Conservation (phyloP, 345 rosid species). For the Acer negundo region DNA sequence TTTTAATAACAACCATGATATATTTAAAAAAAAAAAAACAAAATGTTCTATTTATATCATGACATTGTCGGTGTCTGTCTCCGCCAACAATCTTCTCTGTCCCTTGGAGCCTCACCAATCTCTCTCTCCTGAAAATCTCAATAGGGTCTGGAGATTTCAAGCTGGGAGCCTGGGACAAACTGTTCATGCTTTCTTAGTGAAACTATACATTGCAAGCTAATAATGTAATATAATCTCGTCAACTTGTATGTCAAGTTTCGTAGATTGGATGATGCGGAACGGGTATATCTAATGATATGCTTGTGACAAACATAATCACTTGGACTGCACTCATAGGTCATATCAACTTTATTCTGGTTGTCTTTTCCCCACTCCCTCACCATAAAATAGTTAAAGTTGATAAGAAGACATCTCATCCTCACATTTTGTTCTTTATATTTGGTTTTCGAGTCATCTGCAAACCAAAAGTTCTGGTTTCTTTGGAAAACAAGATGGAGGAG, state of each 20-base stretch:
- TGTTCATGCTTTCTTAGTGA: conserved; percentile 30
- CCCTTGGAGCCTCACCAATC: conserved; percentile 7
- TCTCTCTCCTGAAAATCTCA: conserved; percentile 27
- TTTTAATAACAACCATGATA: too few relatives aligned
- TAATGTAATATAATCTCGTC: conserved; percentile 27
- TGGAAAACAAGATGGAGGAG: too few relatives aligned
- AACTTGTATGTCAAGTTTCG: conserved; percentile 18
- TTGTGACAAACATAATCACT: conserved; percentile 27
- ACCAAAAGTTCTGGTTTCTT: too few relatives aligned
- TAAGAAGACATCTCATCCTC: too few relatives aligned
- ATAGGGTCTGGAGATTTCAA: conserved; percentile 22
- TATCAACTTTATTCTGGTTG: too few relatives aligned
- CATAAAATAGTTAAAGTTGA: too few relatives aligned
- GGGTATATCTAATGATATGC: conserved; percentile 39
- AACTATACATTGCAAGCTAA: conserved; percentile 26
- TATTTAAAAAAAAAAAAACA: too few relatives aligned
- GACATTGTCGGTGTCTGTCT: too few relatives aligned
- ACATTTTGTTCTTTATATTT: too few relatives aligned
- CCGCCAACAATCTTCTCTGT: neutral
- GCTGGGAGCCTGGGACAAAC: conserved; percentile 33
- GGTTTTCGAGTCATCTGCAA: too few relatives aligned
- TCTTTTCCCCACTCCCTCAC: too few relatives aligned
- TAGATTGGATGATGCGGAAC: conserved; percentile 27
- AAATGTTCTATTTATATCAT: too few relatives aligned
- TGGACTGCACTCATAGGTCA: conserved; percentile 32